Base-by-base conservation (phyloP, 2,329 filamentous ascomycete genomes). In the Cordyceps sp. region DNA sequence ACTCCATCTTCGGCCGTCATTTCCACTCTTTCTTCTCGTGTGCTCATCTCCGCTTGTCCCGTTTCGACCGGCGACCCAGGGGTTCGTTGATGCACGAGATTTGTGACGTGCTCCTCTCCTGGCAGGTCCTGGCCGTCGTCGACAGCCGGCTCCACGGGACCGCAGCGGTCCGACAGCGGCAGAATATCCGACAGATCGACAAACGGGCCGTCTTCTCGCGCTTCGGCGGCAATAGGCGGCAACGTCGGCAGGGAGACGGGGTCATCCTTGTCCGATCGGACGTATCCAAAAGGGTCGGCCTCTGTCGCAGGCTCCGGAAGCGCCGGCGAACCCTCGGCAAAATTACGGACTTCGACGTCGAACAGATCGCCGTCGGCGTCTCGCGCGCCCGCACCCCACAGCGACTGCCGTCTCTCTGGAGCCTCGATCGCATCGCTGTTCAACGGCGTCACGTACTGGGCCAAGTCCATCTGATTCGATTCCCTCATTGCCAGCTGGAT, bases 321-420 rank as follows among this genome's bases (percentile, higher is more conserved):
- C 10, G 37, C 36, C 17, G 59, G 53, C 3, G 62, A 61, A 6
- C 34, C 39, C 16, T 66, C 57, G 5, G 61, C 58, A 14, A 79
- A 50, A 33, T 82, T 69, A 26, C 80, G 54, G 14, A 74, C 57
- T 39, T 78, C 70, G 10, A 73, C 49, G 32, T 76, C 67, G 31
- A 81, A 59, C 3, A 86, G 49, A 12, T 69, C 64, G 1, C 79
- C 78, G 16, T 73, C 66, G 0, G 57, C 55, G 44, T 82, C 73
- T 39, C 82, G 65, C 17, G 79, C 70, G 5, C 73, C 76, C 25
- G 73, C 76, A 36, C 64, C 62, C 84, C 84, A 93, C 2, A 90
- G 58, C 33, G 66, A 62, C 5, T 45, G 40, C 18, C 45, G 45
- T 17, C 36, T 37, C 31, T 50, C 46, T 4, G 42, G 38, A 9